Conservation (phyloP, 768 basidiomycete species). For the Roridomyces roridus region DNA sequence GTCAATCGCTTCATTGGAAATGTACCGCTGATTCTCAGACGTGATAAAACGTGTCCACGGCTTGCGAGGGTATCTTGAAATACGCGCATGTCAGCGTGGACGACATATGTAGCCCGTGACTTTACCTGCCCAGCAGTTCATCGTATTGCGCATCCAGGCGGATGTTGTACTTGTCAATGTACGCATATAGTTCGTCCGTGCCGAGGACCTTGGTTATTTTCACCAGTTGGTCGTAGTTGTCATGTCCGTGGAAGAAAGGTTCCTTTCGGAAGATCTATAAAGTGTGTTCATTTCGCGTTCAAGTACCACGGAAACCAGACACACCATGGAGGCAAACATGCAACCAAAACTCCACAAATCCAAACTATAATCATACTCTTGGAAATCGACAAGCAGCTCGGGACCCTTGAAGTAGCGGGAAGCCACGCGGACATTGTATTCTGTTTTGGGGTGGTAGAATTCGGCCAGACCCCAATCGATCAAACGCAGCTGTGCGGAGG, state of each 20-base stretch:
- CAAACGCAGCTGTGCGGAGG: slow-evolving; percentile 72
- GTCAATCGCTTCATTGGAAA: slow-evolving; percentile 96
- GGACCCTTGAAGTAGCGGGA: slow-evolving; percentile 99
- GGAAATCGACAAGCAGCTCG: slow-evolving; percentile 95
- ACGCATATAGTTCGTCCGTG: slow-evolving; percentile 92
- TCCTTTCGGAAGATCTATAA: slow-evolving; percentile 96
- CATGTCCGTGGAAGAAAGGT: slow-evolving; percentile 99
- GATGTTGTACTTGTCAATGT: slow-evolving; percentile 95
- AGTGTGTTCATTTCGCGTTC: slow-evolving; percentile 14
- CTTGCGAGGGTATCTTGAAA: slow-evolving; percentile 83
- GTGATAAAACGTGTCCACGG: slow-evolving; percentile 97
- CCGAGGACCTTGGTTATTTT: slow-evolving; percentile 98
- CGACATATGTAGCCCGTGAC: neutral
- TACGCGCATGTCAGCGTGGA: slow-evolving; percentile 7
- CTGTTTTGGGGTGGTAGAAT: slow-evolving; percentile 97
- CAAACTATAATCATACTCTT: slow-evolving; percentile 96
- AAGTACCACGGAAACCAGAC: slow-evolving; percentile 26
- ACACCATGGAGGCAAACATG: slow-evolving; percentile 98
- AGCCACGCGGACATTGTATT: slow-evolving; percentile 98
- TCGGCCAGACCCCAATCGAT: slow-evolving; percentile 99
- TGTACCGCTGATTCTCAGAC: slow-evolving; percentile 93
- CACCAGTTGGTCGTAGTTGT: slow-evolving; percentile 98
- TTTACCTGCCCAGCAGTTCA: slow-evolving; percentile 86
- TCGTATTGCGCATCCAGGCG: slow-evolving; percentile 96
- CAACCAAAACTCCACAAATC: slow-evolving; percentile 99